Evolutionary conservation across 805 yeast genomes (phyloP).

Genomic region (Torulaspora delbrueckii): DNA sequence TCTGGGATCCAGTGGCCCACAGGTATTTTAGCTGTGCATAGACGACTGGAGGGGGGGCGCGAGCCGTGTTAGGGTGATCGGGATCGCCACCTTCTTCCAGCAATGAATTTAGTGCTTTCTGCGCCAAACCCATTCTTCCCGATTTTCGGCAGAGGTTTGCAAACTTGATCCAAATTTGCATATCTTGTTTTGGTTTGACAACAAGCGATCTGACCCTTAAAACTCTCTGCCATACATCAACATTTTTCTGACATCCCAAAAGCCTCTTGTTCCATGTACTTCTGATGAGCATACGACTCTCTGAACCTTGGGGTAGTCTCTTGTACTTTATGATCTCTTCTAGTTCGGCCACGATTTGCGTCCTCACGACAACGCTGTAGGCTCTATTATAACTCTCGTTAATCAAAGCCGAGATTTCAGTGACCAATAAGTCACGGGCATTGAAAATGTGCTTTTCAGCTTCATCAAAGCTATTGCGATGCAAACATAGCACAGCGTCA

Average conservation of each 20-base stretch:
- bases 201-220: conserved; percentile 89
- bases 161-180: conserved; percentile 97
- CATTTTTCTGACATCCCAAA: conserved; percentile 91
- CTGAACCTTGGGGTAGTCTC: conserved; percentile 75
- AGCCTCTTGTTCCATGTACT: conserved; percentile 92
- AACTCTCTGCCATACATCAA: conserved; percentile 98
- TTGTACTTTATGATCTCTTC: conserved; percentile 93
- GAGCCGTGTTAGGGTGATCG: conserved; percentile 50
- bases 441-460: conserved; percentile 72
- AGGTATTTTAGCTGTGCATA: conserved; percentile 94
- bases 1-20: conserved; percentile 92
- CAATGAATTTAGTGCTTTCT: conserved; percentile 76
- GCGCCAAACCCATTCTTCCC: conserved; percentile 87
- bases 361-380: conserved; percentile 91
- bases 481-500: conserved; percentile 82
- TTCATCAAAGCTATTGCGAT: conserved; percentile 76
- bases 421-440: conserved; percentile 85
- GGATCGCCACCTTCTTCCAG: conserved; percentile 66
- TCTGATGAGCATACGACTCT: conserved; percentile 70
- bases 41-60: conserved; percentile 95
- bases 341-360: conserved; percentile 93
- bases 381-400: conserved; percentile 96
- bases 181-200: conserved; percentile 89
- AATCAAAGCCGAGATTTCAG: conserved; percentile 90
- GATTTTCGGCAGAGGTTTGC: conserved; percentile 94